Conservation (phyloP, 441 rosid species). For the Sinapis alba region DNA sequence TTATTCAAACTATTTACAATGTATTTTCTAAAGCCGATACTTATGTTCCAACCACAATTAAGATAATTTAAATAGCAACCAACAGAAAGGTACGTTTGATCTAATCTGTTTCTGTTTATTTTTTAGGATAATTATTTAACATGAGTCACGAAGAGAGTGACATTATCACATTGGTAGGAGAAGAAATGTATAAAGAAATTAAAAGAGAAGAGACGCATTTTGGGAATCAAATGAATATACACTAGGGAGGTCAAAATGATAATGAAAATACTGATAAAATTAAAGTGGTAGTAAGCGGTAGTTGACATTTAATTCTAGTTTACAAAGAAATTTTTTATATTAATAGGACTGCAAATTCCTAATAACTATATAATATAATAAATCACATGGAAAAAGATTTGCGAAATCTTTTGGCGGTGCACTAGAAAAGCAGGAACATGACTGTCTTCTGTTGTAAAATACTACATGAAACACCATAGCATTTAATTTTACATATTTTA, state of each 20-base stretch:
- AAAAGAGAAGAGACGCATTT: constrained; percentile 1
- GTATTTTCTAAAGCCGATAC: constrained; percentile 13
- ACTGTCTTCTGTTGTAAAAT: constrained; percentile 38
- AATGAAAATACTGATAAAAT: constrained; percentile 16
- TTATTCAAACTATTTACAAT: background rate
- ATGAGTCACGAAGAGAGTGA: constrained; percentile 20
- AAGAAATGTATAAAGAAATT: constrained; percentile 6
- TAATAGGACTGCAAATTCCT: background rate
- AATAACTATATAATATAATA: constrained; percentile 17
- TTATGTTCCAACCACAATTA: constrained; percentile 21
- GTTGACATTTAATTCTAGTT: constrained; percentile 40
- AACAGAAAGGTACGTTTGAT: constrained; percentile 36
- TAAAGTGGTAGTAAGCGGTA: constrained; percentile 15
- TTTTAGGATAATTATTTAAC: background rate
- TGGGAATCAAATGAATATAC: constrained; percentile 4
- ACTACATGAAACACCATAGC: constrained; percentile 24
- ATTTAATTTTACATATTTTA: constrained; percentile 11
- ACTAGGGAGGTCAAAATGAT: constrained; percentile 19
- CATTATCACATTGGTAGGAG: constrained; percentile 16
- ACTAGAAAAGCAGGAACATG: constrained; percentile 41
- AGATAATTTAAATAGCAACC: constrained; percentile 4
- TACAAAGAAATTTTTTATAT: constrained; percentile 13
- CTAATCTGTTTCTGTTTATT: constrained; percentile 10
- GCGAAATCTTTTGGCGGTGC: constrained; percentile 46
- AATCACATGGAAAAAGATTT: constrained; percentile 44